Evolutionary conservation across 1,284 basidiomycete genomes (phyloP), one percentile per base, ranked within the genome.

Genomic region (Cutaneotrichosporon sp.): DNA sequence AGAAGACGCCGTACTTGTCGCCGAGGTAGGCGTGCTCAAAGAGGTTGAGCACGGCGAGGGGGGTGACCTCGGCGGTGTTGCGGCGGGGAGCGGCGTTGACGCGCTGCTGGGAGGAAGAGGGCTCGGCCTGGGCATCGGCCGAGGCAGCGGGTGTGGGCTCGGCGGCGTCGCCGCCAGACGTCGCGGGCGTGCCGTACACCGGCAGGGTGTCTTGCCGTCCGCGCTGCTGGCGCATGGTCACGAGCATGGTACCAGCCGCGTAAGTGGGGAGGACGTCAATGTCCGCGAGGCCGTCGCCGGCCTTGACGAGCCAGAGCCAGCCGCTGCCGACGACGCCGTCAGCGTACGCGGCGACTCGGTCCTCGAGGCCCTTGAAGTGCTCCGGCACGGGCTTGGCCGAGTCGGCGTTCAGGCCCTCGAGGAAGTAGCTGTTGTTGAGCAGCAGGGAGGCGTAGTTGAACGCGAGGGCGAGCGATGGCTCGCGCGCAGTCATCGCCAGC

Each of bases 341-440:
- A 14, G 74, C 72, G 52, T 67, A 70, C 3, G 66, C 70, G 34
- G 65, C 67, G 7, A 70, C 62, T 50, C 71, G 70, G 35, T 69
- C 69, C 49, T 67, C 60, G 40, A 75, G 54, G 17, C 43, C 26
- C 54, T 54, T 48, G 52, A 59, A 65, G 58, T 56, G 59, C 49
- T 52, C 49, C 50, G 66, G 63, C 9, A 67, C 52, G 33, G 58
- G 38, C 46, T 65, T 64, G 12, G 57, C 48, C 13, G 55, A 46
- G 8, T 61, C 64, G 44, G 63, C 52, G 60, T 67, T 64, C 66
- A 69, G 46, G 12, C 13, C 80, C 64, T 87, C 82, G 23, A 98
- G 81, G 80, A 97, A 98, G 80, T 91, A 98, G 66, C 84, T 85
- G 74, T 97, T 97, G 78, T 98, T 98, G 59, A 97, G 78, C 12